Evolutionary conservation across 176 grass and related monocot species (phyloP).

Genomic region (Carex littledalei): DNA sequence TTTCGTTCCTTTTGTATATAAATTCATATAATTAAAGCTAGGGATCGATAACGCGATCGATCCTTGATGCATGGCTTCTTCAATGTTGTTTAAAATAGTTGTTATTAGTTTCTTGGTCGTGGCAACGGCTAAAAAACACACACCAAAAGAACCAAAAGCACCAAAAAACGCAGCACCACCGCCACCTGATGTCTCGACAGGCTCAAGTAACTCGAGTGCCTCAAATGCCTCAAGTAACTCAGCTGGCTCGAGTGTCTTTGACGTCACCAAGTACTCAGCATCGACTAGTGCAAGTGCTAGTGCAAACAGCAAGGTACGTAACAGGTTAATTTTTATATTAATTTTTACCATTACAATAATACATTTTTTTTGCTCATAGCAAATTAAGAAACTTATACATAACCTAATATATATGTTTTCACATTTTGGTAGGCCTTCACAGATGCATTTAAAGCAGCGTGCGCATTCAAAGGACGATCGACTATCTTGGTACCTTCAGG

Average conservation of each 20-base stretch:
- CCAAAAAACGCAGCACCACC: too few species aligned
- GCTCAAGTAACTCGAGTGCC: too few species aligned
- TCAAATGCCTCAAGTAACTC: neutral
- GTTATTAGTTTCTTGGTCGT: neutral
- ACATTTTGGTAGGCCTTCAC: neutral
- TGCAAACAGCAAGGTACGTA: slow-evolving; percentile 23
- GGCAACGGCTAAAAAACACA: neutral
- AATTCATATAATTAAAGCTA: neutral
- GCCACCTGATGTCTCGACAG: neutral
- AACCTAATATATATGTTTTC: neutral
- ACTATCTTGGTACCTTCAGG: slow-evolving; percentile 2
- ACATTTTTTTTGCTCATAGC: too few species aligned
- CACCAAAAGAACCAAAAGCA: neutral
- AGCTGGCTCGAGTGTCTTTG: slow-evolving; percentile 9
- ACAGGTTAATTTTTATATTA: too few species aligned
- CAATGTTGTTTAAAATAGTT: neutral
- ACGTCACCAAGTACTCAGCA: slow-evolving; percentile 24
- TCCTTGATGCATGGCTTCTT: neutral
- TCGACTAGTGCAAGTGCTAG: neutral
- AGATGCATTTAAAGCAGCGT: slow-evolving; percentile 20
- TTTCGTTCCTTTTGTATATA: neutral
- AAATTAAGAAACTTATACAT: neutral
- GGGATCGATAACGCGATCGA: too few species aligned
- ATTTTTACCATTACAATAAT: too few species aligned
- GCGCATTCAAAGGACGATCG: neutral